Evolutionary conservation across 2,329 filamentous ascomycete species (phyloP).

Genomic region (Monosporascus sp.): DNA sequence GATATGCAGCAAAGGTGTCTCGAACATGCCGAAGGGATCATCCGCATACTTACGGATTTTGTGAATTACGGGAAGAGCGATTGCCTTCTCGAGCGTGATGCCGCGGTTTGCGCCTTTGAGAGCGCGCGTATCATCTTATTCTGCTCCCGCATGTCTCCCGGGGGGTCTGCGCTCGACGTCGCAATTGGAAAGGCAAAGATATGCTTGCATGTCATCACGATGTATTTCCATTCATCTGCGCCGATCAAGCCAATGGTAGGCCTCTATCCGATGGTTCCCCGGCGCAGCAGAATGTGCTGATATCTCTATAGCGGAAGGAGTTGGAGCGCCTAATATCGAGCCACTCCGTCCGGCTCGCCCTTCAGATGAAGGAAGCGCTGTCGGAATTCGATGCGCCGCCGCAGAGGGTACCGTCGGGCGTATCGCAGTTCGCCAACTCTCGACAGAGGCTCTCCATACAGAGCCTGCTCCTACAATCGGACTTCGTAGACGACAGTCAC

Average conservation of each 20-base stretch:
- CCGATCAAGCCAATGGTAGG: slow-evolving; percentile 24
- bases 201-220: slow-evolving; percentile 24
- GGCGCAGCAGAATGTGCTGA: not conserved
- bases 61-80: slow-evolving; percentile 19
- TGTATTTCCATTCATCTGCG: slow-evolving; percentile 22
- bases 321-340: slow-evolving; percentile 22
- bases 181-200: slow-evolving; percentile 20
- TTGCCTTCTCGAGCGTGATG: slow-evolving; percentile 34
- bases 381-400: slow-evolving; percentile 14
- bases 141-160: slow-evolving; percentile 14
- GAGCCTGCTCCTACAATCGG: slow-evolving; percentile 34
- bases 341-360: slow-evolving; percentile 20
- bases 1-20: slow-evolving; percentile 29
- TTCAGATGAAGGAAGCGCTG: slow-evolving; percentile 18
- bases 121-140: slow-evolving; percentile 34
- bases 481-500: slow-evolving; percentile 35
- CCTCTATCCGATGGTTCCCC: not conserved
- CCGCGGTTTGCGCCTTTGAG: slow-evolving; percentile 39
- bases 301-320: slow-evolving; percentile 17
- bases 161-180: slow-evolving; percentile 15
- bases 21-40: slow-evolving; percentile 34
- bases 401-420: slow-evolving; percentile 13
- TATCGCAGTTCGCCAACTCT: slow-evolving; percentile 25
- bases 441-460: slow-evolving; percentile 35
- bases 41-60: slow-evolving; percentile 29